phyloP scores from a whole-genome alignment of 352 stramenopile species.

The Plasmopara viticola region DNA sequence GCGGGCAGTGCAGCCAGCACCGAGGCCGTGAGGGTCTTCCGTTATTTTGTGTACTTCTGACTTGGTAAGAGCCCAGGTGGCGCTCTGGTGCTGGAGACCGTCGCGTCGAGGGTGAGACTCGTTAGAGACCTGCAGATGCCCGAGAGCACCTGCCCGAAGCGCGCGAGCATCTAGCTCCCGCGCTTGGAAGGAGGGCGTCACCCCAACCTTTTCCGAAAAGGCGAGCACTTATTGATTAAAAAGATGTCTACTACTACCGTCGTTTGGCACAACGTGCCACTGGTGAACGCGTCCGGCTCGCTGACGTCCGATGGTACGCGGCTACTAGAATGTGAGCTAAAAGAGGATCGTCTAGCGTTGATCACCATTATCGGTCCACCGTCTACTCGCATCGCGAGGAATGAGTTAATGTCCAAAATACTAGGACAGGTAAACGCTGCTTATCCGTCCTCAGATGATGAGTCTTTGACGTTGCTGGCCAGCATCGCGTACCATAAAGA shows the following conservation, averaged over 20 bases:
- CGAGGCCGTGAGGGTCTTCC: too few relatives aligned
- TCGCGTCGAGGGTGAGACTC: too few relatives aligned
- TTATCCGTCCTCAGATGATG: slow-evolving; percentile 5
- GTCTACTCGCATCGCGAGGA: slow-evolving; percentile 19
- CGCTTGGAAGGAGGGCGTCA: too few relatives aligned
- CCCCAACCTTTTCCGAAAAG: too few relatives aligned
- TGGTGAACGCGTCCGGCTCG: slow-evolving; percentile 32
- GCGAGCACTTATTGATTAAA: too few relatives aligned
- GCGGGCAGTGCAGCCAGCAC: too few relatives aligned
- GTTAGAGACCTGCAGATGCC: too few relatives aligned
- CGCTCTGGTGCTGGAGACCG: too few relatives aligned
- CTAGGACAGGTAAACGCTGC: slow-evolving; percentile 6
- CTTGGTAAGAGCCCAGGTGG: too few relatives aligned
- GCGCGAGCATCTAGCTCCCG: too few relatives aligned
- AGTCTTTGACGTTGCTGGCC: slow-evolving; percentile 33
- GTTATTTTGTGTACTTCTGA: too few relatives aligned
- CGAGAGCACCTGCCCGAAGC: too few relatives aligned
- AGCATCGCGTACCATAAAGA: slow-evolving; percentile 37
- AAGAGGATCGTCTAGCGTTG: slow-evolving; percentile 46
- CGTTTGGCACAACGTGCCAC: slow-evolving; percentile 34
- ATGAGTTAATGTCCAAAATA: slow-evolving; percentile 29
- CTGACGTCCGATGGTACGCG: slow-evolving; percentile 27
- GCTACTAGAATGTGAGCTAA: slow-evolving; percentile 38
- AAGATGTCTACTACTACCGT: slow-evolving; percentile 4
- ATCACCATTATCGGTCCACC: slow-evolving; percentile 38